Base-by-base conservation (phyloP, 148 eudicot genomes). In the Cornus controversa region DNA sequence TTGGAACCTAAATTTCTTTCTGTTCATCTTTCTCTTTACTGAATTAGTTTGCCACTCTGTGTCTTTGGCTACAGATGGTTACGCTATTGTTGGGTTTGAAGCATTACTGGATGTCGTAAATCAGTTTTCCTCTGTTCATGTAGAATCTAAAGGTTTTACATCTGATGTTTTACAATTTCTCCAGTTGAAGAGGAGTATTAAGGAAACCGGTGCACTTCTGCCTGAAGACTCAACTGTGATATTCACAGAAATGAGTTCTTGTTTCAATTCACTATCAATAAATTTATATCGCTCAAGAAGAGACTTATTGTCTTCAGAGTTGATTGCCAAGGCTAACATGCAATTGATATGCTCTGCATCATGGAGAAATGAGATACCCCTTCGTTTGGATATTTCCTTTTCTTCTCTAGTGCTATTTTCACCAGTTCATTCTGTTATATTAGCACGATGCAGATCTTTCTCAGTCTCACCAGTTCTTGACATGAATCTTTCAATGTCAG, bases 81-180 rank as follows among this genome's bases (percentile, higher is more conserved):
- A 82, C 78, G 71, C 58, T 64, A 42, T 85, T 64, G 50, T 68
- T 85, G 96, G 98, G 42, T 77, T 84, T 66, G 82, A 79, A 70
- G 90, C 90, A 24, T 69, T 96, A 69, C 40, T 75, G 66, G 89
- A 90, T 84, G 86, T 85, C 74, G 77, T 90, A 67, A 87, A 85
- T 71, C 85, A 88, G 74, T 87, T 89, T 85, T 89, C 93, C 34
- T 67, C 79, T 42, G 87, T 91, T 78, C 91, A 77, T 8, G 79
- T 70, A 82, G 83, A 83, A 70, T 86, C 93, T 26, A 83, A 65
- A 67, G 78, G 83, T 77, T 93, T 86, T 86, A 87, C 79, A 36
- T 80, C 85, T 31, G 98, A 93, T 77, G 74, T 91, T 79, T 75
- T 78, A 8, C 86, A 82, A 53, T 95, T 95, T 85, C 85, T 88